Percentiles rank a stretch among this genome's conserved stretches.
Conservation (phyloP, 768 basidiomycete species). For the Solioccasus polychromus region DNA sequence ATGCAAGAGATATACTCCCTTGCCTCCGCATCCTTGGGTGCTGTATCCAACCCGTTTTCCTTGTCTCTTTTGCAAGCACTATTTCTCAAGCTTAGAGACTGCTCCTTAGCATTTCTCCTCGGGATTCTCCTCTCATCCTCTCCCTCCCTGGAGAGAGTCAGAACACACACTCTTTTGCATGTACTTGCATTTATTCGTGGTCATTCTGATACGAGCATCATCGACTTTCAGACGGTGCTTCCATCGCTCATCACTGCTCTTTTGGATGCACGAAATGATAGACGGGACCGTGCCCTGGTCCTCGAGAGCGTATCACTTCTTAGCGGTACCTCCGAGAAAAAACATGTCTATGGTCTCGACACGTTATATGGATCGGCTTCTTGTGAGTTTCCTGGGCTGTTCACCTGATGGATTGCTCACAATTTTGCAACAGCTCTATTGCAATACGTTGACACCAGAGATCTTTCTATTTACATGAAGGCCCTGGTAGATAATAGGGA, state of each 20-base stretch:
- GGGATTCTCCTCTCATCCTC: constrained; percentile 56
- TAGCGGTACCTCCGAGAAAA: constrained; percentile 37
- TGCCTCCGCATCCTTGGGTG: constrained; percentile 53
- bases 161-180: constrained; percentile 65
- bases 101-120: constrained; percentile 76
- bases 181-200: constrained; percentile 79
- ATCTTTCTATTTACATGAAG: constrained; percentile 56
- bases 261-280: constrained; percentile 24
- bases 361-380: constrained; percentile 63
- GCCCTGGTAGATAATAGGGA: constrained; percentile 48
- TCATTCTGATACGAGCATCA: constrained; percentile 48
- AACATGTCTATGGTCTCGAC: constrained; percentile 69
- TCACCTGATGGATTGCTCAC: constrained; percentile 4
- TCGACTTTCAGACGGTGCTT: constrained; percentile 81
- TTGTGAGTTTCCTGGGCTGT: constrained; percentile 37
- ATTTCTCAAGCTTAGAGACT: constrained; percentile 66
- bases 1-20: constrained; percentile 64
- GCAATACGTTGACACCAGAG: constrained; percentile 68
- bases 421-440: constrained; percentile 39
- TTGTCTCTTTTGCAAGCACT: constrained; percentile 57
- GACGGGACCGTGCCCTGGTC: constrained; percentile 36
- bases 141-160: constrained; percentile 32
- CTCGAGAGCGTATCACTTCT: constrained; percentile 55
- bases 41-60: constrained; percentile 43
- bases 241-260: constrained; percentile 67